phyloP scores from a whole-genome alignment of 2,329 filamentous ascomycete species.

The Xylariaceae sp. region DNA sequence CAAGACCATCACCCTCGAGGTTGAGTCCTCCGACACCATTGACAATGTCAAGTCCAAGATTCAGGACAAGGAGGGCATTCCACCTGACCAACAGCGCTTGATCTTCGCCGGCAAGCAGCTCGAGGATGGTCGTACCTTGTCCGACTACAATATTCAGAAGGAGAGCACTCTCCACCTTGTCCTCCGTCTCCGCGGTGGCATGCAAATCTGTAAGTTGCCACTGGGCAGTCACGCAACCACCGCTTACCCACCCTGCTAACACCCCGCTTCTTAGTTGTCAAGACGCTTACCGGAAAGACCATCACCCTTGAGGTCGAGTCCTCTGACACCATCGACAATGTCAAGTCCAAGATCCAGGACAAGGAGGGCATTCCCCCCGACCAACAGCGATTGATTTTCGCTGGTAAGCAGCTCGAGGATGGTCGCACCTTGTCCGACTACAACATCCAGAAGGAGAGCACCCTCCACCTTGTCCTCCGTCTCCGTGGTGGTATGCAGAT shows the following conservation, averaged over 20 bases:
- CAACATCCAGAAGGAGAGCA: conserved; percentile 93
- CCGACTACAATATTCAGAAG: conserved; percentile 57
- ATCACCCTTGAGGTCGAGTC: conserved; percentile 90
- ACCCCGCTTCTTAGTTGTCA: conserved; percentile 51
- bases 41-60: conserved; percentile 89
- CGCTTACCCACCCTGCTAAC: conserved; percentile 14
- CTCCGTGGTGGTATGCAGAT: conserved; percentile 89
- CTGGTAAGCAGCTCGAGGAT: conserved; percentile 94
- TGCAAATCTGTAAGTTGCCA: conserved; percentile 58
- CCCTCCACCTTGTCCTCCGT: conserved; percentile 79
- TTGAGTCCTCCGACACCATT: conserved; percentile 74
- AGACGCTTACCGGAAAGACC: conserved; percentile 88
- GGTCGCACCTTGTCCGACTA: conserved; percentile 87
- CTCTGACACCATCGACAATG: conserved; percentile 90
- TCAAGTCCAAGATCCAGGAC: conserved; percentile 96
- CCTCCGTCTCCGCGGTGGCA: conserved; percentile 64
- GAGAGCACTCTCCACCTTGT: conserved; percentile 70
- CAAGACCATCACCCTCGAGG: conserved; percentile 81
- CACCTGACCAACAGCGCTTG: conserved; percentile 77
- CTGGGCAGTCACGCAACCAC: not conserved
- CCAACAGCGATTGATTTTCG: conserved; percentile 94
- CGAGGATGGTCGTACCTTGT: conserved; percentile 49
- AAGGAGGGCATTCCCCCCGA: conserved; percentile 97
- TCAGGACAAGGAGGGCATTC: conserved; percentile 87
- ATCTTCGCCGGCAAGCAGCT: conserved; percentile 66